phyloP scores from a whole-genome alignment of 352 stramenopile species.

The Phytophthora uliginosa region DNA sequence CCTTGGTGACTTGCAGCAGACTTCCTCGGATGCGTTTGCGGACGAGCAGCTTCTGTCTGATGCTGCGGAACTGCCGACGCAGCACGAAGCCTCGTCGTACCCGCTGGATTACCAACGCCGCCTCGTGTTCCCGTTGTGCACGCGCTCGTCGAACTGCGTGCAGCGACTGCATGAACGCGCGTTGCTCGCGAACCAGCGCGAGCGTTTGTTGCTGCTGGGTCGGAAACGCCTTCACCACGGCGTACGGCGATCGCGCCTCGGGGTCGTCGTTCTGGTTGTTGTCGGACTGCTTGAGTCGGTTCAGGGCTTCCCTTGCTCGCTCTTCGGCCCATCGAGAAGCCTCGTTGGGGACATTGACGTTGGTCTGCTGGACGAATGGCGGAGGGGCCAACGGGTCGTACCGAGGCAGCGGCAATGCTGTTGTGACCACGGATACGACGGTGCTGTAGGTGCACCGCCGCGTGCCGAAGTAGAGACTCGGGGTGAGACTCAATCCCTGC shows the following conservation, averaged over 20 bases:
- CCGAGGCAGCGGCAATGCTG: constrained; percentile 40
- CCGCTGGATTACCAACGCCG: constrained; percentile 64
- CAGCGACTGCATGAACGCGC: constrained; percentile 61
- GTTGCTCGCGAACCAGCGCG: constrained; percentile 51
- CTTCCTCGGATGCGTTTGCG: constrained; percentile 73
- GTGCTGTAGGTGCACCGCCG: constrained; percentile 80
- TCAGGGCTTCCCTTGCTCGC: constrained; percentile 19
- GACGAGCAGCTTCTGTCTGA: constrained; percentile 64
- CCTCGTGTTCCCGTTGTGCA: constrained; percentile 46
- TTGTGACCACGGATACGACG: constrained; percentile 78
- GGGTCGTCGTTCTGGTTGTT: constrained; percentile 32
- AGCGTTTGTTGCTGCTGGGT: constrained; percentile 37
- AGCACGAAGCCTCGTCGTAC: constrained; percentile 64
- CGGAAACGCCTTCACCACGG: constrained; percentile 15
- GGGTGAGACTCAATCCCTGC: constrained; percentile 57
- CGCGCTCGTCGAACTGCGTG: constrained; percentile 39
- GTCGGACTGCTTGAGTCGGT: constrained; percentile 7
- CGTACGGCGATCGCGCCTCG: constrained; percentile 25
- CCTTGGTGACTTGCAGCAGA: constrained; percentile 69
- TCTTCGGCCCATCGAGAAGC: constrained; percentile 34
- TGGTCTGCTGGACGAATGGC: not conserved
- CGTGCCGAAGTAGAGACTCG: constrained; percentile 80
- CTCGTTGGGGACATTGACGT: constrained; percentile 6
- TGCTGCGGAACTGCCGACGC: constrained; percentile 52
- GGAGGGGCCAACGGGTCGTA: constrained; percentile 26